Evolutionary conservation across 352 stramenopile species (phyloP), one percentile per base, ranked within the genome.

Genomic region (Phytophthora citricola): DNA sequence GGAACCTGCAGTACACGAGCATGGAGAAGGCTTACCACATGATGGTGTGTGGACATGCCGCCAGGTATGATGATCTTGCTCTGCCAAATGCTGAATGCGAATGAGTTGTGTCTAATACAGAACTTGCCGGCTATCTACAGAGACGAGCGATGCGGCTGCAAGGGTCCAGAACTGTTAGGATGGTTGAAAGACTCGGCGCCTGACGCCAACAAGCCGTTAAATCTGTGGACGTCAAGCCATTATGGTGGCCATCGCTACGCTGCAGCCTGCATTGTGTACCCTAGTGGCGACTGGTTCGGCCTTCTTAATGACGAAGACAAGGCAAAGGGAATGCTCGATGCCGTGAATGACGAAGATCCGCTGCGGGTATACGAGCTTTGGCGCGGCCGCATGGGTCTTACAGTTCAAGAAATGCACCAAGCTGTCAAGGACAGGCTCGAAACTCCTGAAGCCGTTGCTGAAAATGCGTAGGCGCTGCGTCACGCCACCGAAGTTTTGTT

Each of bases 191-290:
- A 81, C 17, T 64, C 73, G n/a, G 47, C 63, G 12, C 22, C 54
- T 29, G 34, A 73, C 11, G 67, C 64, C 5, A 68, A 67, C 14
- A 68, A 78, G 20, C 70, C 75, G 22, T 50, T 90, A 48, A 73
- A 90, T 46, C 63, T 92, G 27, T 92, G 81, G 70, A 78, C 66
- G 12, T 78, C 80, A 3, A 94, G 83, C 46, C 83, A 94, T 49
- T 92, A 85, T 48, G 83, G 83, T 7, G 86, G 83, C n/a, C 82
- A 92, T 44, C 83, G 83, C 4, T 91, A 91, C 56, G 86, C 83
- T 4, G 83, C 79, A 26, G 83, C 86, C 47, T 90, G 80, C 51
- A 87, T 94, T 63, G 73, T 79, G 58, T 92, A 94, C 51, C 86
- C 86, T 22, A 83, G 75, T 17, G 83, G 86, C 22, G 80, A 94